Percentiles rank a stretch among this genome's conserved stretches.
Conservation (phyloP, 176 grass and related monocot genomes). For the Oryza brachyantha region DNA sequence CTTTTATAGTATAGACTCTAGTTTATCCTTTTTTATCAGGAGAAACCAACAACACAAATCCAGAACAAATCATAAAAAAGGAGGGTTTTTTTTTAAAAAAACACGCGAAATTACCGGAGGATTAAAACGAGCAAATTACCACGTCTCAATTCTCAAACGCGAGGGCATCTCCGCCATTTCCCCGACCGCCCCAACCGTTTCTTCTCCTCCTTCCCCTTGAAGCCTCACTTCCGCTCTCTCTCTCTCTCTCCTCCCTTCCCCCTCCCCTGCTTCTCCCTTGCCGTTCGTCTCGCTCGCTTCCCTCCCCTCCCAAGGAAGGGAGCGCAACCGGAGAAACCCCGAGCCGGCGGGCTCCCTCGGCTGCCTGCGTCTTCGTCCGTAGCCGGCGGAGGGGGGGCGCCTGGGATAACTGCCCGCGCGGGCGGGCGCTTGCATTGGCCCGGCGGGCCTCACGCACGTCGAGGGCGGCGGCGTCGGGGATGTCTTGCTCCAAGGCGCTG, state of each 20-base stretch:
- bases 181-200: background rate
- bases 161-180: constrained; percentile 30
- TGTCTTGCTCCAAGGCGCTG: constrained; percentile 63
- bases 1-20: background rate
- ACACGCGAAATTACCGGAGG: background rate
- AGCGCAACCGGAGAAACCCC: background rate
- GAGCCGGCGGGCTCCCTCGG: background rate
- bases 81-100: background rate
- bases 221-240: background rate
- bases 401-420: background rate
- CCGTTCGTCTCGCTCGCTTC: background rate
- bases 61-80: background rate
- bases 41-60: background rate
- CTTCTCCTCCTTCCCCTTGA: constrained; percentile 7
- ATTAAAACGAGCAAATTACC: background rate
- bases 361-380: background rate
- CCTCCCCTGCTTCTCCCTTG: background rate
- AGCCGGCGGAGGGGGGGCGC: background rate
- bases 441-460: background rate
- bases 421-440: background rate
- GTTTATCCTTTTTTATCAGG: background rate
- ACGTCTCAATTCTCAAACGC: background rate
- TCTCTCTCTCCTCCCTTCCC: background rate
- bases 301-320: too few species aligned
- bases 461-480: background rate